Evolutionary conservation across 345 rosid species (phyloP).

Genomic region (Eucalyptus pauciflora): DNA sequence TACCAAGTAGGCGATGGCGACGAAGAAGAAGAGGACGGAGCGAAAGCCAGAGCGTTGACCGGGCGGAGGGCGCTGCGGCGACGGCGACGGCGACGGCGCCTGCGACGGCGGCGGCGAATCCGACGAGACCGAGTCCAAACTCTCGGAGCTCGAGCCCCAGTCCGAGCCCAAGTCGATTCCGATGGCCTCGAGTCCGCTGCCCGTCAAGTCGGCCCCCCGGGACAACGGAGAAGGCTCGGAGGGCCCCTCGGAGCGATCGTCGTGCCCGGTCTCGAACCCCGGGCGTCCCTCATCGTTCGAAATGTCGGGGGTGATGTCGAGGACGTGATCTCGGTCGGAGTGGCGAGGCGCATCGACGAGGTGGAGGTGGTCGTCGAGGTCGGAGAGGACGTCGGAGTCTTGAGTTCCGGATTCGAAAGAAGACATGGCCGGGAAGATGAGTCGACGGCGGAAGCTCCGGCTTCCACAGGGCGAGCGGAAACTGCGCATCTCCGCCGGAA

Average conservation of each 20-base stretch:
- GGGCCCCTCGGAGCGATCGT: neutral
- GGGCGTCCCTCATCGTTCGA: neutral
- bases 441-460: neutral
- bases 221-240: neutral
- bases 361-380: neutral
- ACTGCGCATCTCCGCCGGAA: neutral
- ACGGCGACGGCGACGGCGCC: neutral
- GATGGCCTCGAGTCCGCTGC: constrained; percentile 1
- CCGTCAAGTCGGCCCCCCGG: neutral
- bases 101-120: neutral
- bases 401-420: neutral
- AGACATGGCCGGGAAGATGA: neutral
- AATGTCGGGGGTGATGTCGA: neutral
- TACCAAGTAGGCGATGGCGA: constrained; percentile 28
- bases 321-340: neutral
- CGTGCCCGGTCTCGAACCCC: neutral
- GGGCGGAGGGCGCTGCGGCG: neutral
- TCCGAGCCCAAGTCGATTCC: neutral
- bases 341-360: neutral
- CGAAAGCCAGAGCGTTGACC: constrained; percentile 14
- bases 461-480: neutral
- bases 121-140: neutral
- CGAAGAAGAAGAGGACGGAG: constrained; percentile 20
- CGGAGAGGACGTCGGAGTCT: neutral
- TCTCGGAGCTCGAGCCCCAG: neutral